Evolutionary conservation across 2,329 filamentous ascomycete species (phyloP), one percentile per base, ranked within the genome.

Genomic region (Ophiostoma piceae): DNA sequence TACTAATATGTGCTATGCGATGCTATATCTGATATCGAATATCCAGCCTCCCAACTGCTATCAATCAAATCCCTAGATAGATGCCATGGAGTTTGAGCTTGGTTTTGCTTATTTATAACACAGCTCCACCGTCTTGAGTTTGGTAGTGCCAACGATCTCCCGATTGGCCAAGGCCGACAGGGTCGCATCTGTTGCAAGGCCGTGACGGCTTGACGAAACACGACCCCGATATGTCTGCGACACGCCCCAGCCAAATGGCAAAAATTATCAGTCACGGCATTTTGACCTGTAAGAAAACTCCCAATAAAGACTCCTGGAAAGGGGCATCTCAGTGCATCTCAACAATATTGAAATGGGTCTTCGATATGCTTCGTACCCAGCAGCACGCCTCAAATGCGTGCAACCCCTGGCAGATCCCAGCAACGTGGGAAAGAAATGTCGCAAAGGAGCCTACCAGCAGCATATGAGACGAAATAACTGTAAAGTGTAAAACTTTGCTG

Each of bases 391-490:
- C 4, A 43, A 43, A 43, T 43, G 41, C 14, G 41, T 43, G 41
- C 41, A 43, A 16, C 4, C 41, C 14, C 43, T 57, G 11, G 22
- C 26, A 32, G 14, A 62, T 62, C 57, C 57, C 26, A 62, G 57
- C 57, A 62, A n/a, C 57, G 57, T 62, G 54, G 26, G 26, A 62
- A 6, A 16, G 22, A 62, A 32, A 32, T 62, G 11, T 32, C 57
- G 29, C 29, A 62, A 37, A 16, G 60, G 32, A 35, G 60, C 32
- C 9, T 19, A 2, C 60, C 60, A 64, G 62, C 32, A n/a, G 62
- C 9, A 65, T 39, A 65, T 65, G 62, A 41, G 62, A 41, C 62
- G 62, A 65, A 65, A 22, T 65, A 65, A 39, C 60, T 64, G 14
- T 65, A 39, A 29, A 37, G 60, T n/a, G 14, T 29, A 32, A 35